phyloP scores from a whole-genome alignment of 2,329 filamentous ascomycete species.

The Colletotrichum costaricense region DNA sequence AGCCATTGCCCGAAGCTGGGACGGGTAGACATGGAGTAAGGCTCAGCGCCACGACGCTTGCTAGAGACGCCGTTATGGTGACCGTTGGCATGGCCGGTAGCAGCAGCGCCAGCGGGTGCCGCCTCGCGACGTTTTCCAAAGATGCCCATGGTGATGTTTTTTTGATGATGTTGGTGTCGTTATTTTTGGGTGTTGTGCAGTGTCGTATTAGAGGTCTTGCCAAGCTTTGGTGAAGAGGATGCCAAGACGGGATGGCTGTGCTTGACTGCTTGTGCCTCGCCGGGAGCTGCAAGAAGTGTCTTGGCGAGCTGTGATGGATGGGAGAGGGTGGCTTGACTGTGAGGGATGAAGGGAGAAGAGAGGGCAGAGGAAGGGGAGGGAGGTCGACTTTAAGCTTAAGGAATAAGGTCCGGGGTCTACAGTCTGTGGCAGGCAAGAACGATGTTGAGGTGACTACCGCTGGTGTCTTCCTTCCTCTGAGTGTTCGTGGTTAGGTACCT shows the following conservation, averaged over 20 bases:
- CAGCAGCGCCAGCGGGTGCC: not conserved
- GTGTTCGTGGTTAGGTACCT: not conserved
- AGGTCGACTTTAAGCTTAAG: constrained; percentile 25
- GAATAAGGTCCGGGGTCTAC: constrained; percentile 8
- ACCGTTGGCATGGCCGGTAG: constrained; percentile 1
- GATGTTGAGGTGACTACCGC: not conserved
- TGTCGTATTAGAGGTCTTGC: not conserved
- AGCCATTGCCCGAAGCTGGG: constrained; percentile 78
- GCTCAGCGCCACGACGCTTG: constrained; percentile 16
- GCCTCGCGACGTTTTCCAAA: constrained; percentile 22
- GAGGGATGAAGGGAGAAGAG: not conserved
- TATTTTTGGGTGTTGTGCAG: not conserved
- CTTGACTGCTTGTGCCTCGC: constrained; percentile 31
- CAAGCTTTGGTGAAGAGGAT: constrained; percentile 12
- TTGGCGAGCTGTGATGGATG: constrained; percentile 30
- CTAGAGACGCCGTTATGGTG: not conserved
- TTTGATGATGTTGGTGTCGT: not conserved
- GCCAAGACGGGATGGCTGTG: constrained; percentile 34
- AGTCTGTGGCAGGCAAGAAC: not conserved
- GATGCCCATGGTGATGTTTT: constrained; percentile 22
- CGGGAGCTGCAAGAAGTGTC: constrained; percentile 13
- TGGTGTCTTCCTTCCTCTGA: too few relatives aligned
- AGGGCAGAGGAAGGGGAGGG: not conserved
- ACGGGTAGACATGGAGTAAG: constrained; percentile 58
- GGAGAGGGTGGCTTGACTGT: constrained; percentile 4